Base-by-base conservation (phyloP, 1,284 basidiomycete genomes). In the Thecaphora thlaspeos region DNA sequence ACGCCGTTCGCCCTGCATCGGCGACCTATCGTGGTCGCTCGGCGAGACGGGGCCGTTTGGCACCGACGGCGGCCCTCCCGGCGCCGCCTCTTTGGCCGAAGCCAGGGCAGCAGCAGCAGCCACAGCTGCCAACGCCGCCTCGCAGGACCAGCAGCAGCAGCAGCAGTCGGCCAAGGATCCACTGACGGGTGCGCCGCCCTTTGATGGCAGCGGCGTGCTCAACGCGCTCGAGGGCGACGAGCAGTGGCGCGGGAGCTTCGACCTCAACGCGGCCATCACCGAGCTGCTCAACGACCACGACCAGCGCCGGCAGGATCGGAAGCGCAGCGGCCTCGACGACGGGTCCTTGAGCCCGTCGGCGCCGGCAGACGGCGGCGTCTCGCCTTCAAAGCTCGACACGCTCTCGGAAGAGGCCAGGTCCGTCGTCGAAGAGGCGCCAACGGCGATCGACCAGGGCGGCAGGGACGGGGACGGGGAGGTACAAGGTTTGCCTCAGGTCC, bases 31-130 rank as follows among this genome's bases (percentile, higher is more conserved):
- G 10, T 73, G 71, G 71, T 52, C 70, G n/a, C 61, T 57, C 12
- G 69, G 69, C 39, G 71, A 73, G 49, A 72, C 69, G 0, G 71
- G 71, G 0, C 71, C 71, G 0, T 73, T 73, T 43, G 64, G 50
- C 17, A 45, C 47, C 19, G 61, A 44, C n/a, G 51, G 28, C 7
- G 40, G 39, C 30, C 49, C 46, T 28, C 43, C 44, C 12, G 55
- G 46, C 17, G 48, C 49, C n/a, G n/a, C n/a, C n/a, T n/a, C n/a
- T n/a, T n/a, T n/a, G n/a, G n/a, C n/a, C n/a, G n/a, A n/a, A n/a
- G n/a, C n/a, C n/a, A n/a, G n/a, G n/a, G n/a, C n/a, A n/a, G n/a
- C n/a, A n/a, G n/a, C n/a, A n/a, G n/a, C n/a, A n/a, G n/a, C n/a
- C n/a, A n/a, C n/a, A n/a, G n/a, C n/a, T n/a, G n/a, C n/a, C n/a